Evolutionary conservation across 2,329 filamentous ascomycete genomes (phyloP).

Genomic region (Chalara sp.): DNA sequence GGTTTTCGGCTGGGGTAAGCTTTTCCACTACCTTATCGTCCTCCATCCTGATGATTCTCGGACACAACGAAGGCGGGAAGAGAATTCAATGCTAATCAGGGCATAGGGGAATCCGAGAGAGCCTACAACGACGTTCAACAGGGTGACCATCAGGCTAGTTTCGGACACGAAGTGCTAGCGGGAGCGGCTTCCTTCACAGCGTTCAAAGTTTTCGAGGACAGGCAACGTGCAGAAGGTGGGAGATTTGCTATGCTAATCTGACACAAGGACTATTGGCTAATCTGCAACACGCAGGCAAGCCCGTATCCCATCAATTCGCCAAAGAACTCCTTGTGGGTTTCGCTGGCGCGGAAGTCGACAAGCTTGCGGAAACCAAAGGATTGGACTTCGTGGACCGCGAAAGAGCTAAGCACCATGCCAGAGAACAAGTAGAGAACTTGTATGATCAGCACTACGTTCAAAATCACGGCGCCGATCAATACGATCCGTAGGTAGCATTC

Average conservation of each 20-base stretch:
- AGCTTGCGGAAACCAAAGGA: constrained; percentile 66
- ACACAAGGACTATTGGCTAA: too few species aligned
- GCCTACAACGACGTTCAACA: constrained; percentile 39
- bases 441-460: constrained; percentile 57
- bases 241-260: too few species aligned
- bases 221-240: constrained; percentile 62
- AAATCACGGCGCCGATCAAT: constrained; percentile 40
- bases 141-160: constrained; percentile 50
- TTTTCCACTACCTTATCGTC: neutral
- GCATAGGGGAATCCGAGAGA: constrained; percentile 34
- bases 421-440: constrained; percentile 49
- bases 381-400: constrained; percentile 51
- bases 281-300: constrained; percentile 45
- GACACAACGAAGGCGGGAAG: neutral
- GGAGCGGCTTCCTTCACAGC: constrained; percentile 72
- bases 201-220: constrained; percentile 74
- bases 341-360: constrained; percentile 70
- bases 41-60: neutral
- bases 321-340: constrained; percentile 71
- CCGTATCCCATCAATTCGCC: constrained; percentile 65
- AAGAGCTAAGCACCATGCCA: constrained; percentile 51
- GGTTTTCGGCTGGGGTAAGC: constrained; percentile 23
- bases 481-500: constrained; percentile 45
- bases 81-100: neutral
- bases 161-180: constrained; percentile 68